These are phyloP conservation scores for Evernia prunastri DNA, from an alignment of 495 filamentous ascomycete species.

Conservation along the genomic window DNA sequence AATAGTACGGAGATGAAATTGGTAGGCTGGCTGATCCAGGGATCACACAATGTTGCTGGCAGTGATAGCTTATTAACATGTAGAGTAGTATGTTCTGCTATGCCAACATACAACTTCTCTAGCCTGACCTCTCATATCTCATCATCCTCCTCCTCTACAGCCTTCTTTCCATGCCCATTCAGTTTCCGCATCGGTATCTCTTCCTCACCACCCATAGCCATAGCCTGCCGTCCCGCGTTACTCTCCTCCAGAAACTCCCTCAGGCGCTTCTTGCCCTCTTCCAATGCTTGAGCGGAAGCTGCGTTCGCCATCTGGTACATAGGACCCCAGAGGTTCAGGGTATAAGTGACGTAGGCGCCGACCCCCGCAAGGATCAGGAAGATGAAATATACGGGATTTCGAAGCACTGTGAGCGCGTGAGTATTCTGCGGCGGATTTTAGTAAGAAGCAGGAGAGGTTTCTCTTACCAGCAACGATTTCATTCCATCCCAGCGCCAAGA, in stretches of 20 bases:
- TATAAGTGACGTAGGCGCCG: slow-evolving; percentile 81
- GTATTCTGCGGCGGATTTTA: slow-evolving; percentile 12
- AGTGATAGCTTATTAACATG: not conserved
- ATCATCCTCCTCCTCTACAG: slow-evolving; percentile 39
- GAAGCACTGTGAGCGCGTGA: slow-evolving; percentile 60
- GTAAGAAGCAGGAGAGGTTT: slow-evolving; percentile 6
- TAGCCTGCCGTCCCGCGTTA: slow-evolving; percentile 71
- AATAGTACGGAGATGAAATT: too few relatives aligned
- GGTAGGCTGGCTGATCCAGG: too few relatives aligned
- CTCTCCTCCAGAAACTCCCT: slow-evolving; percentile 78
- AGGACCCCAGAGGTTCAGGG: slow-evolving; percentile 88
- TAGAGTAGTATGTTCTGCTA: not conserved
- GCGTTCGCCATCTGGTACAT: slow-evolving; percentile 92
- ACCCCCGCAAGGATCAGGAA: slow-evolving; percentile 69
- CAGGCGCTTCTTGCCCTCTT: slow-evolving; percentile 81
- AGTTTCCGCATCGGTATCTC: slow-evolving; percentile 52
- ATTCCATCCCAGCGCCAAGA: slow-evolving; percentile 93
- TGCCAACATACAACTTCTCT: not conserved
- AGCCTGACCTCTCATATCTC: slow-evolving; percentile 35
- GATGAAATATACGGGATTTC: slow-evolving; percentile 89
- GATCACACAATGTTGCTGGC: too few relatives aligned
- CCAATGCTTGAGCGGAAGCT: slow-evolving; percentile 74
- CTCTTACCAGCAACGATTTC: slow-evolving; percentile 81
- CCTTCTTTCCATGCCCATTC: slow-evolving; percentile 55
- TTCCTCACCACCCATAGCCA: slow-evolving; percentile 58